phyloP scores from a whole-genome alignment of 2,329 filamentous ascomycete genomes.

The Verticillium klebahnii region DNA sequence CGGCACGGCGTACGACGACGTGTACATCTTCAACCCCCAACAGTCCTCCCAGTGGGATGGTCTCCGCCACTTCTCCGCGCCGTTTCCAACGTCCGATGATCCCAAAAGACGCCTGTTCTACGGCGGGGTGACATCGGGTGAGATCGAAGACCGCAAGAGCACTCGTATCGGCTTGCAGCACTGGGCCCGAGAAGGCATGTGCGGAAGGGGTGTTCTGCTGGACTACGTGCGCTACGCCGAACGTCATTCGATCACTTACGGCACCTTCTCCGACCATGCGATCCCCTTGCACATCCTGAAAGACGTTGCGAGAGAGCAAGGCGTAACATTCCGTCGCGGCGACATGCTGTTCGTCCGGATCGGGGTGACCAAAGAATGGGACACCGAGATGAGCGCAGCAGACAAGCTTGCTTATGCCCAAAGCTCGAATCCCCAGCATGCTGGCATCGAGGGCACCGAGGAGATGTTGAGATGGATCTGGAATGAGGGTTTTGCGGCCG shows the following conservation, averaged over 20 bases:
- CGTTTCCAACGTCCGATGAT: constrained; percentile 25
- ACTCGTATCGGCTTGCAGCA: constrained; percentile 42
- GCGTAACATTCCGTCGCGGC: constrained; percentile 38
- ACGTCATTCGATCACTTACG: constrained; percentile 30
- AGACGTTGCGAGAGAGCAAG: constrained; percentile 30
- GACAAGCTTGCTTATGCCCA: constrained; percentile 44
- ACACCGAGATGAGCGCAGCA: constrained; percentile 20
- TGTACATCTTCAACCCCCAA: constrained; percentile 46
- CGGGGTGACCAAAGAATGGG: constrained; percentile 24
- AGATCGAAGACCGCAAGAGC: constrained; percentile 38
- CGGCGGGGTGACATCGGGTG: constrained; percentile 37
- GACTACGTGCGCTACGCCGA: constrained; percentile 43
- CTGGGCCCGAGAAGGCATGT: constrained; percentile 42
- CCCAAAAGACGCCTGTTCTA: constrained; percentile 38
- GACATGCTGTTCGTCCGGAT: constrained; percentile 47
- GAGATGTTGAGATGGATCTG: constrained; percentile 40
- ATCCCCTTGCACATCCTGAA: constrained; percentile 23
- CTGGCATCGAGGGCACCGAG: constrained; percentile 33
- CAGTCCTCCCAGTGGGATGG: constrained; percentile 50
- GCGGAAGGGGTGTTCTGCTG: constrained; percentile 45
- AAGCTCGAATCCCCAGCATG: constrained; percentile 24
- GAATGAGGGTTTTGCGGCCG: constrained; percentile 39
- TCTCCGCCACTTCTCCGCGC: constrained; percentile 42
- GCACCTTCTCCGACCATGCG: constrained; percentile 32
- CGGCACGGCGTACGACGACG: constrained; percentile 43